A percentile compares a stretch with the other conserved stretches of the same genome.
These are phyloP conservation scores for Cicer pinnatifidum DNA, from an alignment of 306 rosid genomes.

Conservation along the genomic window DNA sequence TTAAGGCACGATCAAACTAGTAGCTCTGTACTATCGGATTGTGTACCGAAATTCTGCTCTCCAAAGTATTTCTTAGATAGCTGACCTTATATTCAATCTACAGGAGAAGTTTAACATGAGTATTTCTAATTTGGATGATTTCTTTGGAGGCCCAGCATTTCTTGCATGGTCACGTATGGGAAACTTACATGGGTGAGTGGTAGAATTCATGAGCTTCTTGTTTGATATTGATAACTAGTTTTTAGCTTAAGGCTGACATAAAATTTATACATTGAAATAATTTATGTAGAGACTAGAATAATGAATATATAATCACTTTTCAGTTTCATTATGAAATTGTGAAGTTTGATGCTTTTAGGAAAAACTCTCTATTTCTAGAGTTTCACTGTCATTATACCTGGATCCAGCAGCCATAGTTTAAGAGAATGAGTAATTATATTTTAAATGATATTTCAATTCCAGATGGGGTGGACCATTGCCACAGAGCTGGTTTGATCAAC, in stretches of 20 bases:
- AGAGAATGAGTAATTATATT: constrained; percentile 21
- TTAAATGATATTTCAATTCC: constrained; percentile 35
- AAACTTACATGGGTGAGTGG: constrained; percentile 87
- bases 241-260: constrained; percentile 25
- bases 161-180: constrained; percentile 98
- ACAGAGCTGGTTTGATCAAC: constrained; percentile 88
- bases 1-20: constrained; percentile 9
- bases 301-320: constrained; percentile 31
- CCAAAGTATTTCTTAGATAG: constrained; percentile 25
- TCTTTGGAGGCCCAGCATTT: constrained; percentile 96
- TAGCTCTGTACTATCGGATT: constrained; percentile 31
- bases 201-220: constrained; percentile 35
- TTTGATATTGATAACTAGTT: constrained; percentile 25
- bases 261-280: constrained; percentile 6
- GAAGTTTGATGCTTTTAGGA: constrained; percentile 20
- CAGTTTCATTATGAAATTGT: constrained; percentile 31
- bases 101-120: constrained; percentile 77
- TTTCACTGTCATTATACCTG: constrained; percentile 24
- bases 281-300: constrained; percentile 28
- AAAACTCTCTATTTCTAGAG: constrained; percentile 5
- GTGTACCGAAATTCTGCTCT: constrained; percentile 20
- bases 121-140: constrained; percentile 72
- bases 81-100: constrained; percentile 39
- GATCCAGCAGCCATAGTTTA: constrained; percentile 10
- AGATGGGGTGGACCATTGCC: constrained; percentile 98